These are phyloP conservation scores for Colletotrichum destructivum DNA, from an alignment of 2,329 filamentous ascomycete genomes.

Conservation along the genomic window DNA sequence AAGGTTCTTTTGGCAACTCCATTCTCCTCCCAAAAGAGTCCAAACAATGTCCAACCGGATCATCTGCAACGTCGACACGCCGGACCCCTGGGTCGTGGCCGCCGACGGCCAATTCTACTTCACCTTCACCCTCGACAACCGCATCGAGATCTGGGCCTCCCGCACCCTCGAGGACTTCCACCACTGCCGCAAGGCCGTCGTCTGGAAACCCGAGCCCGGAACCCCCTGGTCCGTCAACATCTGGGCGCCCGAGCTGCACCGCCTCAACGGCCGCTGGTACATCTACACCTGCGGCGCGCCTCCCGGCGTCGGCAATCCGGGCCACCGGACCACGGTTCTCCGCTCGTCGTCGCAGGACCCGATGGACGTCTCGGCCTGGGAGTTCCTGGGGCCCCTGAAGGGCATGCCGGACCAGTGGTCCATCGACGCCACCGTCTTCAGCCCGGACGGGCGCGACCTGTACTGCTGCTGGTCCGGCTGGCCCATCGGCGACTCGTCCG, in stretches of 20 bases:
- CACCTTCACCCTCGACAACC: slow-evolving; percentile 52
- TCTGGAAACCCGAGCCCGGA: slow-evolving; percentile 46
- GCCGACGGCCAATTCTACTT: slow-evolving; percentile 49
- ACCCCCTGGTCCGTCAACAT: slow-evolving; percentile 44
- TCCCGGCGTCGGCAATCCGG: slow-evolving; percentile 60
- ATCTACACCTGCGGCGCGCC: slow-evolving; percentile 61
- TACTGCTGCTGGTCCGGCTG: slow-evolving; percentile 68
- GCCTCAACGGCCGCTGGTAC: slow-evolving; percentile 45
- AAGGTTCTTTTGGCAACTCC: neutral
- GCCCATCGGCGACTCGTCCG: slow-evolving; percentile 53
- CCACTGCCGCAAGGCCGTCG: slow-evolving; percentile 44
- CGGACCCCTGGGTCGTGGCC: slow-evolving; percentile 51
- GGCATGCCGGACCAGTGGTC: slow-evolving; percentile 65
- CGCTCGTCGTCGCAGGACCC: slow-evolving; percentile 58
- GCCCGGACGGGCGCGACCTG: slow-evolving; percentile 60
- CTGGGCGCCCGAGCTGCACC: slow-evolving; percentile 47
- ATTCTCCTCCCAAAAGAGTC: neutral
- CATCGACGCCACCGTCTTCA: slow-evolving; percentile 69
- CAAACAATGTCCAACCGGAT: slow-evolving; percentile 48
- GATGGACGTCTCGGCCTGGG: slow-evolving; percentile 64
- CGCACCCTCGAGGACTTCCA: slow-evolving; percentile 50
- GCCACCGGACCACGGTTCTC: slow-evolving; percentile 57
- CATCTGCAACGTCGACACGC: slow-evolving; percentile 49
- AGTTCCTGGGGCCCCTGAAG: slow-evolving; percentile 64
- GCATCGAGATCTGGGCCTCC: slow-evolving; percentile 54